Evolutionary conservation across 2,329 filamentous ascomycete species (phyloP).

Genomic region (Ceratocystis alfenasii): DNA sequence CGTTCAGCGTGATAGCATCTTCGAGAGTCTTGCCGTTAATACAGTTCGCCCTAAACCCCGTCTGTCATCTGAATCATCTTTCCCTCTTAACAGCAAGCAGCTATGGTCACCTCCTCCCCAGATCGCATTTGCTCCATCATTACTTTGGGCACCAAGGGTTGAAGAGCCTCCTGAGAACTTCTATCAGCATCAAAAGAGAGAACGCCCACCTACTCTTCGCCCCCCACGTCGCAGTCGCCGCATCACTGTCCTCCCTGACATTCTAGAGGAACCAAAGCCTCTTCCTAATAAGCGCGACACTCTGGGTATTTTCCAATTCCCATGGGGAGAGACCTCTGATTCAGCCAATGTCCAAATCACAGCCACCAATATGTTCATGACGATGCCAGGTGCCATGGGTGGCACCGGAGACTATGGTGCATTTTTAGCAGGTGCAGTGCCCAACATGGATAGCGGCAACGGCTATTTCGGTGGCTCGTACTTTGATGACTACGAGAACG

Average conservation of each 20-base stretch:
- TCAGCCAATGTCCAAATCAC: slow-evolving; percentile 36
- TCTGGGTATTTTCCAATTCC: slow-evolving; percentile 53
- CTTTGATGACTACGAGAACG: slow-evolving; percentile 50
- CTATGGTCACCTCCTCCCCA: slow-evolving; percentile 30
- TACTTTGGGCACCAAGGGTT: slow-evolving; percentile 27
- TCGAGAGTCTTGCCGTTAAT: slow-evolving; percentile 27
- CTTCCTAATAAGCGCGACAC: slow-evolving; percentile 46
- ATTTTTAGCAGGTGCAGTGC: slow-evolving; percentile 28
- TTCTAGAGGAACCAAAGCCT: slow-evolving; percentile 49
- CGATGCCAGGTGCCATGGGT: slow-evolving; percentile 43
- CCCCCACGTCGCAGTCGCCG: slow-evolving; percentile 45
- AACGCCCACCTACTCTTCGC: slow-evolving; percentile 39
- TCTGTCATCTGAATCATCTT: slow-evolving; percentile 27
- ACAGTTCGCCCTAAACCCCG: slow-evolving; percentile 31
- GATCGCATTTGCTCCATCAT: slow-evolving; percentile 18
- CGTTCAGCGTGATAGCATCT: slow-evolving; percentile 17
- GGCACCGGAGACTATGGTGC: slow-evolving; percentile 28
- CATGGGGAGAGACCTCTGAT: slow-evolving; percentile 53
- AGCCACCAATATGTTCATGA: slow-evolving; percentile 31
- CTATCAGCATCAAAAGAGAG: slow-evolving; percentile 24
- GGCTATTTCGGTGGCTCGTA: slow-evolving; percentile 35
- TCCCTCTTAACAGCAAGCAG: slow-evolving; percentile 29
- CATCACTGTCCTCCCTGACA: slow-evolving; percentile 50
- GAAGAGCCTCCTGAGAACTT: background rate
- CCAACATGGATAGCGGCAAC: slow-evolving; percentile 32